These are phyloP conservation scores for Pythium aphanidermatum DNA, from an alignment of 352 stramenopile species.

Conservation along the genomic window DNA sequence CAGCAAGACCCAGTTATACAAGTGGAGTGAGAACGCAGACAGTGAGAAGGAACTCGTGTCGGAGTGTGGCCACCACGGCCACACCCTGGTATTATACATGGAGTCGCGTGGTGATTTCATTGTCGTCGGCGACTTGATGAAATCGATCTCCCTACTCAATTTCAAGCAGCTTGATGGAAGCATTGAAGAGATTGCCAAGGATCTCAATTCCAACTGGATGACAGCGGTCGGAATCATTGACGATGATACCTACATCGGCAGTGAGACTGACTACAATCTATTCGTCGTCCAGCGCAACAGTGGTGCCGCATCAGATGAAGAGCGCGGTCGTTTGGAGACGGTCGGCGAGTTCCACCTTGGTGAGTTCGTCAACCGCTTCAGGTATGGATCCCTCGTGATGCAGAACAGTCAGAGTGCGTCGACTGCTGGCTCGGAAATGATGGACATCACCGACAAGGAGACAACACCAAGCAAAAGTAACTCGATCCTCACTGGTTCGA, in stretches of 20 bases:
- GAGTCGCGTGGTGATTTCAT: constrained; percentile 93
- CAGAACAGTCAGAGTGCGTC: constrained; percentile 47
- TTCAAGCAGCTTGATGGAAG: constrained; percentile 90
- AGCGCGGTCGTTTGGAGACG: constrained; percentile 89
- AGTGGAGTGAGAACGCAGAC: constrained; percentile 87
- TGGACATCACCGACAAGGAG: constrained; percentile 29
- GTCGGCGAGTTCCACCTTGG: constrained; percentile 93
- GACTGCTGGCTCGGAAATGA: constrained; percentile 31
- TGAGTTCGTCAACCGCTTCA: constrained; percentile 96
- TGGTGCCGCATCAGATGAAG: constrained; percentile 90
- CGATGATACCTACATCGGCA: constrained; percentile 94
- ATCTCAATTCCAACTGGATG: constrained; percentile 97
- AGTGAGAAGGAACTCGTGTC: constrained; percentile 88
- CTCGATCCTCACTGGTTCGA: constrained; percentile 7
- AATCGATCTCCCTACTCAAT: constrained; percentile 93
- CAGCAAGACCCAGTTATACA: constrained; percentile 93
- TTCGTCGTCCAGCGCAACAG: constrained; percentile 93
- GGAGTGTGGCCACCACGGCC: constrained; percentile 92
- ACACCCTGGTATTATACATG: constrained; percentile 95
- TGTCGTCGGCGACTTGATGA: constrained; percentile 97
- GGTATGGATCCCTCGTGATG: constrained; percentile 94
- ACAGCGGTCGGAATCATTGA: constrained; percentile 92
- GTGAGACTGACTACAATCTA: constrained; percentile 94
- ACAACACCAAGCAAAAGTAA: not conserved
- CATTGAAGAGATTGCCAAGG: constrained; percentile 95